Base-by-base conservation (phyloP, 1,284 basidiomycete genomes). In the Puccinia coronata region DNA sequence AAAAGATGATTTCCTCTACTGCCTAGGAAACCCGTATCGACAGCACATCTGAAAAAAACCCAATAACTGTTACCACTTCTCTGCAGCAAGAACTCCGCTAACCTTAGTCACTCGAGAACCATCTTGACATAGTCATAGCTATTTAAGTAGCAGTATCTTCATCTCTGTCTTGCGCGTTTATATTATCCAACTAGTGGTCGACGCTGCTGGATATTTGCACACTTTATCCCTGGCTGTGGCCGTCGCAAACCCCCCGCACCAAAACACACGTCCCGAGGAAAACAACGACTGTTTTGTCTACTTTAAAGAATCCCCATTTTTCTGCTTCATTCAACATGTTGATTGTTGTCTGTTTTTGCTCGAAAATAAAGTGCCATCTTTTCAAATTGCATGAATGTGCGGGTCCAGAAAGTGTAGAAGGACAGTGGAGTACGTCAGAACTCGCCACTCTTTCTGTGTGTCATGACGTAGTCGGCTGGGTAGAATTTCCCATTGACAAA, bases 1-100 rank as follows among this genome's bases (percentile, higher is more conserved):
- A 51, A n/a, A 53, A 72, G 14, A 51, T 53, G 43, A n/a, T 72
- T 55, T 72, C 70, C 34, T 36, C 70, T 31, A 39, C 43, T 25
- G 70, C 70, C 49, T 72, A 69, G 70, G 28, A 47, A 43, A 47
- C 23, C 47, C 57, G 8, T 41, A 47, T 67, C 67, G 28, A 23
- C n/a, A 28, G 11, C 41, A 49, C 18, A 47, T 34, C 39, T 34
- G 59, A 63, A 39, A 63, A 63, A 63, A 63, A 63, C 34, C 59
- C n/a, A n/a, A n/a, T n/a, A n/a, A n/a, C 39, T 63, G 59, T 23
- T 39, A 1, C 34, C 57, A 51, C 36, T 20, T 36, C n/a, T 61
- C 31, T 61, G 28, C 34, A 39, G 18, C 34, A 39, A 63, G 34
- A 63, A 39, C 34, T 39, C 28, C 34, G 59, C 34, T 25, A 39